Conservation (phyloP, 768 basidiomycete genomes). For the Pholiota molesta region DNA sequence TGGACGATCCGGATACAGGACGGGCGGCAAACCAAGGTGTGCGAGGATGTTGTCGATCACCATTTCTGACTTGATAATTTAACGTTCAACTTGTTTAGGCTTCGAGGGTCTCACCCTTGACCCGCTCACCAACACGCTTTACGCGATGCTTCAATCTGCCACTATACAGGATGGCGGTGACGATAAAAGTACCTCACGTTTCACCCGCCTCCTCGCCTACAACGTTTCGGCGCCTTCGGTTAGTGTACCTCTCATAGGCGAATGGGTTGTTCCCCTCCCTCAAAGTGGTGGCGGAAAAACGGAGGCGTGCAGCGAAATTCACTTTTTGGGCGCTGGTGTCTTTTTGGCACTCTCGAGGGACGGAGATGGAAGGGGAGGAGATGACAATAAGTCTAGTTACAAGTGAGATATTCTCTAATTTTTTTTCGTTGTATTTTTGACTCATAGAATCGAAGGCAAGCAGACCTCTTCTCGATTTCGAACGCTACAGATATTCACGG, state of each 20-base stretch:
- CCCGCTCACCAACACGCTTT: slow-evolving; percentile 50
- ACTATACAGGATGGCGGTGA: slow-evolving; percentile 66
- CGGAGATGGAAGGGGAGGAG: slow-evolving; percentile 59
- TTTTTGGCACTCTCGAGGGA: slow-evolving; percentile 66
- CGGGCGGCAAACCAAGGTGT: slow-evolving; percentile 57
- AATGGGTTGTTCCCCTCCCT: slow-evolving; percentile 65
- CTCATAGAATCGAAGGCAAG: slow-evolving; percentile 35
- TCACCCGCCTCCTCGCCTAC: slow-evolving; percentile 60
- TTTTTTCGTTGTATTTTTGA: neutral
- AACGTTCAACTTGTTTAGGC: slow-evolving; percentile 34
- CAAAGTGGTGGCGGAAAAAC: slow-evolving; percentile 54
- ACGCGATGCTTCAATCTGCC: slow-evolving; percentile 65
- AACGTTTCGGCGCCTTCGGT: slow-evolving; percentile 41
- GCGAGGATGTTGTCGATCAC: slow-evolving; percentile 2
- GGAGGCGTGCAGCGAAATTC: slow-evolving; percentile 55
- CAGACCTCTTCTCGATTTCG: slow-evolving; percentile 59
- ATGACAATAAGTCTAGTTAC: slow-evolving; percentile 50
- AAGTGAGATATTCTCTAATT: slow-evolving; percentile 40
- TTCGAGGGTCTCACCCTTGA: slow-evolving; percentile 64
- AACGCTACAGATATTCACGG: slow-evolving; percentile 63
- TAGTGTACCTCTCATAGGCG: slow-evolving; percentile 46
- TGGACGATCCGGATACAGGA: slow-evolving; percentile 51
- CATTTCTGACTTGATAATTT: neutral
- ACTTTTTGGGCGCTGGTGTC: slow-evolving; percentile 50
- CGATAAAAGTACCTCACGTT: slow-evolving; percentile 48